Conservation (phyloP, 2,329 filamentous ascomycete genomes). For the Beauveria brongniartii region DNA sequence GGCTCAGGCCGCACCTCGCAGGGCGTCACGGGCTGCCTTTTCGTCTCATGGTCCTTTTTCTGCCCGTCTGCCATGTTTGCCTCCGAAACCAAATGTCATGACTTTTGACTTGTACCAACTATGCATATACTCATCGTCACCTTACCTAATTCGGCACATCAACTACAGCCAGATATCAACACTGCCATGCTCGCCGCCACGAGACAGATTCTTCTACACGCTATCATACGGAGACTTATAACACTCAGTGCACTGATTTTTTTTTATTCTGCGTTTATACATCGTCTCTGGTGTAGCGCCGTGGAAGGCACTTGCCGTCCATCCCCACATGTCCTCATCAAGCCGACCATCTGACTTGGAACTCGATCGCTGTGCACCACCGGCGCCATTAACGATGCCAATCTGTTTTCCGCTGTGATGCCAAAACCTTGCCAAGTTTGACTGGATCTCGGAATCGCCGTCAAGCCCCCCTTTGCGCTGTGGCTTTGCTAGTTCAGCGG, state of each 20-base stretch:
- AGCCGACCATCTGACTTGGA: background rate
- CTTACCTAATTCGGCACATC: background rate
- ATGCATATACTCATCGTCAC: background rate
- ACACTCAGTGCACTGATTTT: background rate
- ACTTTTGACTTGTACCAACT: background rate
- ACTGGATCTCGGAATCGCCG: background rate
- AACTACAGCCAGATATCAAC: background rate
- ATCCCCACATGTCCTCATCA: background rate
- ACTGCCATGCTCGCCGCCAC: background rate
- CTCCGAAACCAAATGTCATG: background rate
- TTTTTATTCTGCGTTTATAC: background rate
- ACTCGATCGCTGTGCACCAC: background rate
- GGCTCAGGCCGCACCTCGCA: slow-evolving; percentile 2
- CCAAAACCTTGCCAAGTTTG: background rate
- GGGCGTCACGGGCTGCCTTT: background rate
- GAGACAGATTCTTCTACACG: background rate
- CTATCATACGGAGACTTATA: background rate
- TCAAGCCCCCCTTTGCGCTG: background rate
- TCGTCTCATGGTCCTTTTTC: background rate
- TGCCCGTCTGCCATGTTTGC: background rate
- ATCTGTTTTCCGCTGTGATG: background rate
- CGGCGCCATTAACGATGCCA: background rate
- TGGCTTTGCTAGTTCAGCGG: slow-evolving; percentile 3
- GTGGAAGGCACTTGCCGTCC: background rate
- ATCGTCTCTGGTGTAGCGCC: background rate